Percentiles rank a stretch among this genome's conserved stretches.
These are phyloP conservation scores for Erodium moschatum DNA, from an alignment of 441 rosid genomes.

Conservation along the genomic window DNA sequence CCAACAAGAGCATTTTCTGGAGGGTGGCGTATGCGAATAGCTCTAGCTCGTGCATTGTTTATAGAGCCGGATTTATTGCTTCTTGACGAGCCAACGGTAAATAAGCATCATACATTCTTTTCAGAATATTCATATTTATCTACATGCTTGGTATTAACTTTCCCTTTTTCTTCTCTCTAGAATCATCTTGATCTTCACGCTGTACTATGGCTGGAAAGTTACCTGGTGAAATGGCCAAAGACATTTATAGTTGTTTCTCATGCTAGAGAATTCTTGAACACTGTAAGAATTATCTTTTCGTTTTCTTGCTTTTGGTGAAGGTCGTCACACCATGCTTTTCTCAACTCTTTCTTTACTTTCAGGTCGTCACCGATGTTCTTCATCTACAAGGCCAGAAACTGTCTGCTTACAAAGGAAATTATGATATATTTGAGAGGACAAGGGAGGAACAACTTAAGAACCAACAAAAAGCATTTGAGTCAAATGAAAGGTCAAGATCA, in stretches of 20 bases:
- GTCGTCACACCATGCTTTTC: not conserved
- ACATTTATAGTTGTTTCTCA: conserved; percentile 93
- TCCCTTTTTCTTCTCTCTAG: conserved; percentile 34
- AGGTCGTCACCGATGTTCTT: conserved; percentile 96
- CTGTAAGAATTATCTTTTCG: conserved; percentile 33
- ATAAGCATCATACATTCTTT: conserved; percentile 17
- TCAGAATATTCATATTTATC: conserved; percentile 12
- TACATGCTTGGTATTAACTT: conserved; percentile 7
- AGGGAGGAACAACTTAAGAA: conserved; percentile 77
- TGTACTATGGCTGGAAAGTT: conserved; percentile 86
- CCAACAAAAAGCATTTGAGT: conserved; percentile 79
- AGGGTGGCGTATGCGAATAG: conserved; percentile 98
- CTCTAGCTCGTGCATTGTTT: conserved; percentile 88
- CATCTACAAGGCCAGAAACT: conserved; percentile 83
- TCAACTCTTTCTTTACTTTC: conserved; percentile 18
- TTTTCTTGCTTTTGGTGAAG: not conserved
- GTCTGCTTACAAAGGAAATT: conserved; percentile 67
- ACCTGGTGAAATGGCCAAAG: conserved; percentile 94
- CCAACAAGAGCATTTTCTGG: conserved; percentile 86
- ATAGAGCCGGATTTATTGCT: conserved; percentile 89
- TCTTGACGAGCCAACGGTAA: conserved; percentile 94
- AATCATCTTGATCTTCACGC: conserved; percentile 99
- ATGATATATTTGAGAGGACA: conserved; percentile 82
- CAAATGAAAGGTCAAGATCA: conserved; percentile 67
- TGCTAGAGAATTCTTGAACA: conserved; percentile 94